Base-by-base conservation (phyloP, 306 rosid species). In the Betula pendula region DNA sequence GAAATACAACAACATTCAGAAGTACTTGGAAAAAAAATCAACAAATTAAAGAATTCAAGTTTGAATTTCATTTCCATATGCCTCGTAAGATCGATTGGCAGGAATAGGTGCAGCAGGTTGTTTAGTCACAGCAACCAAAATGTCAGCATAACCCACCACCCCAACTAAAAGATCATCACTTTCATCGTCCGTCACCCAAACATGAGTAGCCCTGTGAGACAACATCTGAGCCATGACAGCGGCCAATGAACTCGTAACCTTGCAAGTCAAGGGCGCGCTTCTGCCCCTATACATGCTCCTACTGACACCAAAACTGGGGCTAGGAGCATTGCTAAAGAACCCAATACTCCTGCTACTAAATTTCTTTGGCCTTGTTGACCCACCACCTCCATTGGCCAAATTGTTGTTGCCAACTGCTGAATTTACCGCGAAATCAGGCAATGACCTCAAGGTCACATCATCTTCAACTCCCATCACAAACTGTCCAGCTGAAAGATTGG, bases 161-260 rank as follows among this genome's bases (percentile, higher is more conserved):
- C 99, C 99, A 43, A 96, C 97, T 33, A 95, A 67, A 70, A 90
- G 71, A 45, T 95, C 97, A 0, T 95, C 97, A 29, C 78, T 80
- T 27, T 89, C 95, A 62, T 90, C 91, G 77, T 92, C 92, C 0
- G 91, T 87, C 73, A 92, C 97, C 97, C 99, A 95, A 16, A 95
- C 93, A 75, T 90, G 98, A 76, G 96, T 89, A 62, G 93, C 98
- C 71, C 97, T 83, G 75, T 95, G 98, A 11, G 99, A 96, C 71
- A 96, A 87, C 98, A 96, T 89, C 87, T 96, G 99, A 79, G 99
- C 99, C 98, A 96, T 82, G n/a, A 92, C 99, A 13, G 99, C 94
- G 20, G 99, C 98, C 86, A 96, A 78, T 68, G 99, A 96, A 86
- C 94, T 95, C 2, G 97, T 89, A 38, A 91, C 81, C 83, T 84